Evolutionary conservation across 2,329 filamentous ascomycete genomes (phyloP), one percentile per base, ranked within the genome.

Genomic region (Talaromyces islandicus): DNA sequence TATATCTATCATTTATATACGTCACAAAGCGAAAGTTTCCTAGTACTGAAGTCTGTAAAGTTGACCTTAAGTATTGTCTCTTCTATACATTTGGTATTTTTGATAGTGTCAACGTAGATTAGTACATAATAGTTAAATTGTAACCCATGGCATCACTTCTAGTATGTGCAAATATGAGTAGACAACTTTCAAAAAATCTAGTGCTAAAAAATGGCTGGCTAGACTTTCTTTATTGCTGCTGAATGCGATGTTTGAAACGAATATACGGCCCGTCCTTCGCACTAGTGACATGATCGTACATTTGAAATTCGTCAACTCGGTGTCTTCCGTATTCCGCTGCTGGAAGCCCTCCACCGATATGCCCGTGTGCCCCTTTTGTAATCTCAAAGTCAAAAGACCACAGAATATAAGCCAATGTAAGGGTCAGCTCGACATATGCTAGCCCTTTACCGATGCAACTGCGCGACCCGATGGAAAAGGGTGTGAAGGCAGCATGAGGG

Each of bases 371-470:
- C 4, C 21, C 43, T 19, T 48, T 17, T 3, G 21, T 30, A 11
- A 54, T 27, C n/a, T 21, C 21, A 12, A 54, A 35, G 19, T 54
- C 52, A n/a, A 19, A 54, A n/a, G 17, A 32, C 17, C 32, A 54
- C 14, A 54, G 14, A n/a, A 54, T 35, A 38, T 30, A 14, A 5
- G 52, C 52, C 24, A 54, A n/a, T n/a, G 52, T 35, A 17, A 54
- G 29, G 7, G 52, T 41, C 3, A 54, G 32, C 11, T 54, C 52
- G 21, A 35, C 32, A 14, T 35, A 67, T 0, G 67, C 68, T 5
- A 59, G 32, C 21, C 56, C 54, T 35, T 54, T 61, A 6, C 50
- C 59, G 43, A 69, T 62, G 60, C 67, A 68, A 11, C 66, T 58
- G 27, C 64, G 64, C 3, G 67, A 61, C 14, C 58, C 53, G 53